A percentile compares a stretch with the other conserved stretches of the same genome.
These are phyloP conservation scores for Myriosclerotinia duriaeana DNA, from an alignment of 2,329 filamentous ascomycete species.

Conservation along the genomic window DNA sequence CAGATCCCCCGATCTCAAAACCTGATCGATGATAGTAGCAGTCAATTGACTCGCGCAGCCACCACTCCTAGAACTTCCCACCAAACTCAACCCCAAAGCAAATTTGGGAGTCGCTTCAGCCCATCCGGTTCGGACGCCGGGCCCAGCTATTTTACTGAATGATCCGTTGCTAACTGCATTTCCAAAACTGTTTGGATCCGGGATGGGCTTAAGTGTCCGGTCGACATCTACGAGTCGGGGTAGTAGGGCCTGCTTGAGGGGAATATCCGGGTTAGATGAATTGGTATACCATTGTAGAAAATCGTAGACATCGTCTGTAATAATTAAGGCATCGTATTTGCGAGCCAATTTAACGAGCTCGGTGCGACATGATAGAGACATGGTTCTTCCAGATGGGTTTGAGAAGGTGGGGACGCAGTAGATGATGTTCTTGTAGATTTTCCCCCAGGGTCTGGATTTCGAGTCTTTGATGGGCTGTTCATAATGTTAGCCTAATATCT, in stretches of 20 bases:
- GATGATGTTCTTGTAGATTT: constrained; percentile 83
- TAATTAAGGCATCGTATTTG: constrained; percentile 74
- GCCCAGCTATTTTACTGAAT: constrained; percentile 84
- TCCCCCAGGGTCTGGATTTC: constrained; percentile 60
- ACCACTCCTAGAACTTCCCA: constrained; percentile 55
- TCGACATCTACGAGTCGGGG: constrained; percentile 82
- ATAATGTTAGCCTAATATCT: neutral
- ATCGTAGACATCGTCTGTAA: constrained; percentile 93
- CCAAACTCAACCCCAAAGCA: constrained; percentile 53
- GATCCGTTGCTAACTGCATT: constrained; percentile 83
- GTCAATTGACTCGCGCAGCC: constrained; percentile 58
- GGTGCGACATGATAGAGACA: constrained; percentile 66
- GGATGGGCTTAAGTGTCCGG: constrained; percentile 60
- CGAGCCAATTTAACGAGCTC: constrained; percentile 74
- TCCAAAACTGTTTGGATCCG: constrained; percentile 62
- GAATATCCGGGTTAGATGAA: constrained; percentile 27
- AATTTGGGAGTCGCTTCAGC: constrained; percentile 68
- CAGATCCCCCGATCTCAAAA: constrained; percentile 49
- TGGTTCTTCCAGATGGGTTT: constrained; percentile 83
- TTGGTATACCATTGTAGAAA: constrained; percentile 73
- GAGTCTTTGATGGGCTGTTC: constrained; percentile 29
- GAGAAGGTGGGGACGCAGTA: constrained; percentile 87
- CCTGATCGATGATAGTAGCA: constrained; percentile 51
- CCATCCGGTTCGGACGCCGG: constrained; percentile 87
- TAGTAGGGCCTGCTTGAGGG: constrained; percentile 42